These are phyloP conservation scores for Pyricularia pennisetigena DNA, from an alignment of 2,329 filamentous ascomycete species.

Conservation along the genomic window DNA sequence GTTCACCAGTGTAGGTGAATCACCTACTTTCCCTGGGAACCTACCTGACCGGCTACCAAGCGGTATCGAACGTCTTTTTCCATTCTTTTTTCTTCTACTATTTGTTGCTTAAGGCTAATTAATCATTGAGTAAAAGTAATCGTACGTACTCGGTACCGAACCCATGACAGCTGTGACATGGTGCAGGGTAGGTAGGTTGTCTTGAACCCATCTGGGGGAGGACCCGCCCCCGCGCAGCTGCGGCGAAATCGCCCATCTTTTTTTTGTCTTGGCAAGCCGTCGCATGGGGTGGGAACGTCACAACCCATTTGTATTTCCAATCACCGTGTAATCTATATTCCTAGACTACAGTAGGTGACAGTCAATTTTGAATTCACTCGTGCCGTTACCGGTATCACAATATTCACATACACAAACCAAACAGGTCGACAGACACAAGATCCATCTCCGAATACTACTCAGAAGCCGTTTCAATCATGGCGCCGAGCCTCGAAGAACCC, in stretches of 20 bases:
- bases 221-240: not conserved
- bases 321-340: not conserved
- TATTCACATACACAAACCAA: not conserved
- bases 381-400: not conserved
- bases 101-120: no score
- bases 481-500: slow-evolving; percentile 69
- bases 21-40: no score
- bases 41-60: no score
- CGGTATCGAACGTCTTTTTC: no score
- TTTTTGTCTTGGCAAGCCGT: not conserved
- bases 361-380: not conserved
- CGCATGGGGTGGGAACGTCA: not conserved
- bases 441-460: not conserved
- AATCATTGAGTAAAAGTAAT: no score
- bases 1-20: no score
- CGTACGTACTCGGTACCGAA: no score
- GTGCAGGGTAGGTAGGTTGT: not conserved
- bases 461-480: slow-evolving; percentile 41
- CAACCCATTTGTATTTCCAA: not conserved
- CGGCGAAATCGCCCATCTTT: not conserved
- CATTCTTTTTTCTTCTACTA: no score
- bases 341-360: not conserved
- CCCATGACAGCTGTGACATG: not conserved
- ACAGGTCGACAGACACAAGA: not conserved
- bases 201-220: not conserved